phyloP scores from a whole-genome alignment of 768 basidiomycete genomes.

The Megacollybia marginata region DNA sequence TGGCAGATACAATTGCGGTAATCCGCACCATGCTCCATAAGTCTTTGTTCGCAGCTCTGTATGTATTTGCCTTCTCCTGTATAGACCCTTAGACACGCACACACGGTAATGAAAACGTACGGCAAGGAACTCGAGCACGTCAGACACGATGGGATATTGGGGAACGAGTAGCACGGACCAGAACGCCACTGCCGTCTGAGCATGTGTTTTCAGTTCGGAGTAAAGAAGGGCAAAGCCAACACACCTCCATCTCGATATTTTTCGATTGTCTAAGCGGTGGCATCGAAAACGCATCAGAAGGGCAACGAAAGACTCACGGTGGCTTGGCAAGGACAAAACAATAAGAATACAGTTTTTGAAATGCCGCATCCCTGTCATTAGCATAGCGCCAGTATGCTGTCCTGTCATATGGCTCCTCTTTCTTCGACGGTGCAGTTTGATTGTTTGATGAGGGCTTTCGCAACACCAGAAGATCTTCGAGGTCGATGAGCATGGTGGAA shows the following conservation, averaged over 20 bases:
- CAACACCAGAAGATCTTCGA: conserved; percentile 56
- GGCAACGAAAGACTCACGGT: conserved; percentile 38
- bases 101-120: conserved; percentile 25
- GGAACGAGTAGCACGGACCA: conserved; percentile 73
- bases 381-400: conserved; percentile 43
- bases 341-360: conserved; percentile 61
- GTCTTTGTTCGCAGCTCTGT: conserved; percentile 79
- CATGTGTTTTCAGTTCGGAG: neutral
- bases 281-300: neutral
- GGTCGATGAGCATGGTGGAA: conserved; percentile 44
- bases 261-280: conserved; percentile 44
- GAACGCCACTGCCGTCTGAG: conserved; percentile 60
- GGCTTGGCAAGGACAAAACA: conserved; percentile 68
- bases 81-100: conserved; percentile 12
- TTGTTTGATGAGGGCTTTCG: conserved; percentile 36
- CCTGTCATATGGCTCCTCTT: conserved; percentile 48
- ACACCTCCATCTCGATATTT: conserved; percentile 79
- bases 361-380: conserved; percentile 41
- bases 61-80: conserved; percentile 44
- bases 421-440: conserved; percentile 18
- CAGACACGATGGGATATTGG: conserved; percentile 57
- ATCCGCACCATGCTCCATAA: conserved; percentile 73
- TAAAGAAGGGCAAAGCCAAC: conserved; percentile 5
- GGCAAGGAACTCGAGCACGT: conserved; percentile 58
- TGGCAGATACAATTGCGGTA: neutral